These are phyloP conservation scores for Alternaria alternata DNA, from an alignment of 2,329 filamentous ascomycete genomes.

Conservation along the genomic window DNA sequence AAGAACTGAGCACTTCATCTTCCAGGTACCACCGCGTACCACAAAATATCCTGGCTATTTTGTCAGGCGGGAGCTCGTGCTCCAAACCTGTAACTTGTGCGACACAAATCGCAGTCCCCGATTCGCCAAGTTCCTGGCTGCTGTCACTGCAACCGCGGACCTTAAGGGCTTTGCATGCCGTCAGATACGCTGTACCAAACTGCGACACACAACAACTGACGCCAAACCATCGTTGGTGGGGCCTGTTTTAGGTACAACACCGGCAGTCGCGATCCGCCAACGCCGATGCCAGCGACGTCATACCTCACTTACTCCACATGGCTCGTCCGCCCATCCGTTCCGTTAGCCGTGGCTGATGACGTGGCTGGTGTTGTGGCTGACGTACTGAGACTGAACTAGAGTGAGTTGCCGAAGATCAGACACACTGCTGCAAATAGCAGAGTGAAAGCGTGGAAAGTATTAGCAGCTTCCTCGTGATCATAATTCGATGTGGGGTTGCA, in stretches of 20 bases:
- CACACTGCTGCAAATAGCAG: background rate
- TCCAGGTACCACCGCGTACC: constrained; percentile 1
- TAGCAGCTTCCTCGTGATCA: background rate
- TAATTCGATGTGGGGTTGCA: no score
- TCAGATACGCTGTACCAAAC: constrained; percentile 1
- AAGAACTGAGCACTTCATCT: background rate
- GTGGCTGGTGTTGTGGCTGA: constrained; percentile 11
- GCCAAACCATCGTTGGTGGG: constrained; percentile 1
- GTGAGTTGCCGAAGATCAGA: background rate
- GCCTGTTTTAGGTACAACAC: constrained; percentile 1
- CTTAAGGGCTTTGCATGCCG: constrained; percentile 1
- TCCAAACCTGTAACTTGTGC: constrained; percentile 4
- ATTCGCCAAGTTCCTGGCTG: constrained; percentile 11
- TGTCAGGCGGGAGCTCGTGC: constrained; percentile 2
- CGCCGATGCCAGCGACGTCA: constrained; percentile 4
- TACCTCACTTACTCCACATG: constrained; percentile 3
- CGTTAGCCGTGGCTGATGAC: constrained; percentile 9
- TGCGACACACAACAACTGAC: background rate
- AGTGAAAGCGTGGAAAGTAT: background rate
- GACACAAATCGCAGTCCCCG: background rate
- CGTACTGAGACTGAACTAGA: background rate
- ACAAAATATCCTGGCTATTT: background rate
- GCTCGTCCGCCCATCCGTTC: constrained; percentile 1
- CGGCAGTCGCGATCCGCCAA: constrained; percentile 11
- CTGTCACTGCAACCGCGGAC: background rate